Percentiles rank a stretch among this genome's conserved stretches.
These are phyloP conservation scores for Oryza coarctata DNA, from an alignment of 176 grass and related monocot species.

Conservation along the genomic window DNA sequence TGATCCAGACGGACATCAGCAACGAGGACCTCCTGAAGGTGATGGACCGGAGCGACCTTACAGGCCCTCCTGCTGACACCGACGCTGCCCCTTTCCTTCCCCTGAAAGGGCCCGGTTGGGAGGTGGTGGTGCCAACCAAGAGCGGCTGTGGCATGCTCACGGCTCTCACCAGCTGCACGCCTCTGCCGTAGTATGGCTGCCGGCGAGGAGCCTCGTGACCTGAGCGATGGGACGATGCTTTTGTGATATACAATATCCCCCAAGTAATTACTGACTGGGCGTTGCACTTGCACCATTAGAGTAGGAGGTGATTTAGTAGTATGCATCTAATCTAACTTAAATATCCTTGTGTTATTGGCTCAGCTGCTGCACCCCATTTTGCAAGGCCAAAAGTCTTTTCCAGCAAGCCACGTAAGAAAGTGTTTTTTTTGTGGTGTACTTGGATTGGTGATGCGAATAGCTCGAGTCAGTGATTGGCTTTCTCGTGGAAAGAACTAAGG, in stretches of 20 bases:
- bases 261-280: slow-evolving; percentile 32
- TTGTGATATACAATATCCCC: slow-evolving; percentile 7
- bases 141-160: slow-evolving; percentile 69
- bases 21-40: slow-evolving; percentile 69
- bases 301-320: slow-evolving; percentile 11
- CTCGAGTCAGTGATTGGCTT: background rate
- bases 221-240: background rate
- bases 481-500: too few relatives aligned
- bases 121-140: slow-evolving; percentile 77
- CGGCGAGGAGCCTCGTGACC: background rate
- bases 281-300: slow-evolving; percentile 12
- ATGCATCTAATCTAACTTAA: background rate
- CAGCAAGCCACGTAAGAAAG: background rate
- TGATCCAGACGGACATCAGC: slow-evolving; percentile 77
- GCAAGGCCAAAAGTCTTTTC: background rate
- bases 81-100: slow-evolving; percentile 37
- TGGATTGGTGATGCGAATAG: background rate
- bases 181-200: background rate
- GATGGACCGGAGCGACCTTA: slow-evolving; percentile 71
- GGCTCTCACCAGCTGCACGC: slow-evolving; percentile 44
- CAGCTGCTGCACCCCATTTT: background rate
- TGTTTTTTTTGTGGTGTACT: background rate
- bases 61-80: background rate
- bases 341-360: background rate
- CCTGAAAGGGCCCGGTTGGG: slow-evolving; percentile 88